A percentile compares a stretch with the other conserved stretches of the same genome.
Evolutionary conservation across 2,329 filamentous ascomycete genomes (phyloP).

Genomic region (Diaporthe ampelina): DNA sequence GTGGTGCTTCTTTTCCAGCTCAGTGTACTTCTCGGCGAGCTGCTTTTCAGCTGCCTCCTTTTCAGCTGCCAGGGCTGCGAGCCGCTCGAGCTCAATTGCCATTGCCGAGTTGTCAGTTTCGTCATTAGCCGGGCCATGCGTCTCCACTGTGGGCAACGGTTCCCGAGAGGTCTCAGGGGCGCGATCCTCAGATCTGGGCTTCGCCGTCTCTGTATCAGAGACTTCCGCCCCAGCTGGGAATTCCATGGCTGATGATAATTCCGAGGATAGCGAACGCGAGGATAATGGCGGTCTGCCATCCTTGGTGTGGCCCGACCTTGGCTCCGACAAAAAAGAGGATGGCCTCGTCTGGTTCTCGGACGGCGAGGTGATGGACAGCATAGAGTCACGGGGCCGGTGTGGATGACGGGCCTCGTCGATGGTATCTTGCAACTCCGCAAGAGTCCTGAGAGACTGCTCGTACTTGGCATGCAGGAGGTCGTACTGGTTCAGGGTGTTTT

Average conservation of each 20-base stretch:
- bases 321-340: constrained; percentile 87
- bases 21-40: constrained; percentile 83
- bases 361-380: constrained; percentile 67
- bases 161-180: constrained; percentile 28
- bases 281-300: constrained; percentile 78
- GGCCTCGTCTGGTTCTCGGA: constrained; percentile 69
- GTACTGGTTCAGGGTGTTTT: constrained; percentile 84
- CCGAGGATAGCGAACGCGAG: constrained; percentile 92
- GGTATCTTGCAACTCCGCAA: constrained; percentile 88
- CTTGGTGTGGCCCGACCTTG: constrained; percentile 78
- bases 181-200: constrained; percentile 50
- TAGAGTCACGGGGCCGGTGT: constrained; percentile 65
- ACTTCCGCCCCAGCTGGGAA: constrained; percentile 76
- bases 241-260: constrained; percentile 89
- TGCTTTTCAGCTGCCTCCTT: constrained; percentile 82
- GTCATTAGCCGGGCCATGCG: constrained; percentile 50
- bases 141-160: neutral
- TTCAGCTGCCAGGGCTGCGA: constrained; percentile 79
- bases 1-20: constrained; percentile 85
- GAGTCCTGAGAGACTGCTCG: constrained; percentile 84
- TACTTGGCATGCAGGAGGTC: constrained; percentile 90
- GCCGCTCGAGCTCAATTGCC: constrained; percentile 76
- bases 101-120: constrained; percentile 61
- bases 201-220: constrained; percentile 72
- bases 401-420: constrained; percentile 83